These are phyloP conservation scores for Lactifluus subvellereus DNA, from an alignment of 768 basidiomycete species.

Conservation along the genomic window DNA sequence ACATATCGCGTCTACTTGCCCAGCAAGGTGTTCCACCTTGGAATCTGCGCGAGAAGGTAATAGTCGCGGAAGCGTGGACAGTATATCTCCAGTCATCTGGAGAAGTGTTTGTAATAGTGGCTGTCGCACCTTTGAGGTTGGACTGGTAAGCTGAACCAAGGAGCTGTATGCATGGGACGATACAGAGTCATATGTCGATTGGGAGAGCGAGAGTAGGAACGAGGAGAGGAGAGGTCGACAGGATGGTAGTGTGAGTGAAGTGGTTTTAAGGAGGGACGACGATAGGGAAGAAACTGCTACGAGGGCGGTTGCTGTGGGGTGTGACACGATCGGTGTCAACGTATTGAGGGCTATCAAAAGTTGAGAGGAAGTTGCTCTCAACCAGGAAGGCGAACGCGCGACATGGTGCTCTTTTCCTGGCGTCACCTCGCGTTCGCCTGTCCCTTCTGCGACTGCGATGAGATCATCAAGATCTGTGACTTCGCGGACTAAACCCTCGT, in stretches of 20 bases:
- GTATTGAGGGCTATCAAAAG: slow-evolving; percentile 77
- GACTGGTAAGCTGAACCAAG: slow-evolving; percentile 42
- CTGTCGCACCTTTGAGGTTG: slow-evolving; percentile 39
- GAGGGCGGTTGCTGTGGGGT: slow-evolving; percentile 65
- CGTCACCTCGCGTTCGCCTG: neutral
- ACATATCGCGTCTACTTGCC: slow-evolving; percentile 68
- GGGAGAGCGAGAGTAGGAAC: slow-evolving; percentile 67
- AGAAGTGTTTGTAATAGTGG: slow-evolving; percentile 52
- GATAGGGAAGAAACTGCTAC: slow-evolving; percentile 53
- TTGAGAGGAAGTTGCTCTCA: slow-evolving; percentile 76
- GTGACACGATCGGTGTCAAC: slow-evolving; percentile 62
- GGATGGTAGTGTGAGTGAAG: slow-evolving; percentile 59
- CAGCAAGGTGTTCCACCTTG: slow-evolving; percentile 64
- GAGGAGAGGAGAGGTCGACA: slow-evolving; percentile 63
- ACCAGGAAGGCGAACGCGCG: slow-evolving; percentile 55
- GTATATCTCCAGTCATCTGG: slow-evolving; percentile 55
- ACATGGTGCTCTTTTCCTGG: slow-evolving; percentile 3
- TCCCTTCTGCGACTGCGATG: slow-evolving; percentile 30
- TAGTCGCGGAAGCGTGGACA: slow-evolving; percentile 66
- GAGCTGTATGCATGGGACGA: slow-evolving; percentile 41
- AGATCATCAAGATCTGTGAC: slow-evolving; percentile 64
- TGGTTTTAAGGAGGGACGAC: slow-evolving; percentile 44
- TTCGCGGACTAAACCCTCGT: slow-evolving; percentile 50
- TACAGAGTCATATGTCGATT: slow-evolving; percentile 51
- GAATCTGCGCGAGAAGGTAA: slow-evolving; percentile 64